Evolutionary conservation across 2,329 filamentous ascomycete species (phyloP), one percentile per base, ranked within the genome.

Genomic region (Samsoniella hepiali): DNA sequence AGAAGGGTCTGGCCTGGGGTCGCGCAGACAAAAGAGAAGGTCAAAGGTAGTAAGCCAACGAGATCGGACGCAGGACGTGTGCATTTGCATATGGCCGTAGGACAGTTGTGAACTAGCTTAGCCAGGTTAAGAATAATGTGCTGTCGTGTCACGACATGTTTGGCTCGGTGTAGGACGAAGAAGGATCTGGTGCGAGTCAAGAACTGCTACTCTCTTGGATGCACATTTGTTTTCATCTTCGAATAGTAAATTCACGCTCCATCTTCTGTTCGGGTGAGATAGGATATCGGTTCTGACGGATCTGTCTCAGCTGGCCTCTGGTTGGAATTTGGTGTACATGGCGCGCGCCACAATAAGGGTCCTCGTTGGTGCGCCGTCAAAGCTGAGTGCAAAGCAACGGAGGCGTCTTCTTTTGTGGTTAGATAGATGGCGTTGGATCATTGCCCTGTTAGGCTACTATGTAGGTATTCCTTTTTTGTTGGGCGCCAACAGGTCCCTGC

Each of bases 31-130:
- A 47, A 42, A 9, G 22, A 45, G 38, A 17, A 55, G n/a, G 13
- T 13, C 22, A 22, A 22, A 22, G 22, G 31, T 31, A 50, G 22
- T 47, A 53, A 60, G 49, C 50, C 58, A 36, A 62, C 58, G 50
- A 62, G 31, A 55, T 47, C 58, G 58, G 58, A 62, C 50, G 58
- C 50, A 55, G 42, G 58, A 47, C 40, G 40, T 62, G 50, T 47
- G 40, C 50, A 62, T 45, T 51, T 62, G 50, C 58, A 61, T 55
- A 62, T 38, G 58, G 32, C n/a, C 17, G 58, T 44, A 44, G 42
- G 31, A 38, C 27, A 32, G 47, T 42, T 58, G 11, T n/a, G 56
- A 40, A 29, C 36, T 56, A 31, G 38, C 53, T 22, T 45, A 7
- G 38, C 10, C 40, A 59, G 45, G 1, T 10, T 53, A 5, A 5